A percentile compares a stretch with the other conserved stretches of the same genome.
phyloP scores from a whole-genome alignment of 306 rosid species.

The Delonix regia region DNA sequence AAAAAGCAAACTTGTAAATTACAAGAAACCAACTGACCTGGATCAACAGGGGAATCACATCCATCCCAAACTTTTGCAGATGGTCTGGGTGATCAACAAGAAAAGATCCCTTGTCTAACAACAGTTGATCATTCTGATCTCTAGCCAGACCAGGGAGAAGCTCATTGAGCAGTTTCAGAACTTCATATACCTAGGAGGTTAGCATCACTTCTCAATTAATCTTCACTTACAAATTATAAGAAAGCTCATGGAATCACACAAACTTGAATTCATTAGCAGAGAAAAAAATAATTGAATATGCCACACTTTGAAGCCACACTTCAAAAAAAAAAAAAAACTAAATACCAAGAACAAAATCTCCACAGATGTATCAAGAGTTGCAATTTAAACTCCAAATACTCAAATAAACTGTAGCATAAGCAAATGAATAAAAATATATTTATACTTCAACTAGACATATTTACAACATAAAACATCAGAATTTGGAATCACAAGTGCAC shows the following conservation, averaged over 20 bases:
- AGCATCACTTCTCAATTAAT: not conserved
- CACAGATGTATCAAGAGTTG: not conserved
- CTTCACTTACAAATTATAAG: not conserved
- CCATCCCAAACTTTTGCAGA: slow-evolving; percentile 75
- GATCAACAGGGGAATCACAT: slow-evolving; percentile 80
- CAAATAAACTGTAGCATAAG: not conserved
- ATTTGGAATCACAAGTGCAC: not conserved
- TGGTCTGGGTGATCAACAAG: slow-evolving; percentile 61
- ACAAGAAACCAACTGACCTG: slow-evolving; percentile 66
- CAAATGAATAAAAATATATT: not conserved
- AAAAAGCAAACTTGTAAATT: slow-evolving; percentile 9
- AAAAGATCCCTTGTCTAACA: slow-evolving; percentile 63
- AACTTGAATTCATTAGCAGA: slow-evolving; percentile 7
- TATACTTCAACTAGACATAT: not conserved
- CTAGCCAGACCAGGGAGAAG: slow-evolving; percentile 72
- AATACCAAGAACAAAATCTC: slow-evolving; percentile 1
- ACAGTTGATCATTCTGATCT: slow-evolving; percentile 61
- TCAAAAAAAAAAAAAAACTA: slow-evolving; percentile 12
- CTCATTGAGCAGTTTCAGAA: slow-evolving; percentile 79
- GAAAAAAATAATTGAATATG: not conserved
- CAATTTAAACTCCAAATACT: slow-evolving; percentile 23
- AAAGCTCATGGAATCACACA: slow-evolving; percentile 17
- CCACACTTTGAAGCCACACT: not conserved
- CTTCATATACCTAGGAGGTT: slow-evolving; percentile 72
- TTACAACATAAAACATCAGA: slow-evolving; percentile 2